These are phyloP conservation scores for Globisporangium iwayamae DNA, from an alignment of 352 stramenopile species.

Conservation along the genomic window DNA sequence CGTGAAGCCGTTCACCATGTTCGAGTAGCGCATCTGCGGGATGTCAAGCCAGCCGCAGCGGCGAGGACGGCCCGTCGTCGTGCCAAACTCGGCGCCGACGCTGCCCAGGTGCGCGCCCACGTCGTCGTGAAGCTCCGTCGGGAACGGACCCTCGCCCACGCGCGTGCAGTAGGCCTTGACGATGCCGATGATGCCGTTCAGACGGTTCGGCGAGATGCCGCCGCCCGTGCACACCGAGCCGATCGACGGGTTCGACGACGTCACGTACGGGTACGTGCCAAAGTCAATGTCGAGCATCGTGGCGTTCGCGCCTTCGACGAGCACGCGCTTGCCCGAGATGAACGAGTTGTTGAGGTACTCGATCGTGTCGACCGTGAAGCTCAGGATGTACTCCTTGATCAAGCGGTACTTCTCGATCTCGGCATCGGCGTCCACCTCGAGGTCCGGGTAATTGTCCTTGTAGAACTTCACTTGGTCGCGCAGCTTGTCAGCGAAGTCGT, in stretches of 20 bases:
- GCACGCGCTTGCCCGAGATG: conserved; percentile 94
- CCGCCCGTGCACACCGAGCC: conserved; percentile 96
- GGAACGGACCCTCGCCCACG: conserved; percentile 98
- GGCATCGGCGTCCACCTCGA: conserved; percentile 73
- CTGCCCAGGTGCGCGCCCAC: conserved; percentile 89
- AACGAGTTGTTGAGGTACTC: conserved; percentile 96
- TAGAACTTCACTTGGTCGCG: conserved; percentile 90
- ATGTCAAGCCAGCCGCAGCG: conserved; percentile 99
- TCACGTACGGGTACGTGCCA: conserved; percentile 99
- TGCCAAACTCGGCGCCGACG: conserved; percentile 97
- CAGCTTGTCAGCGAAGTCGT: conserved; percentile 89
- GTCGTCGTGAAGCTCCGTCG: conserved; percentile 94
- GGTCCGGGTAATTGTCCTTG: conserved; percentile 85
- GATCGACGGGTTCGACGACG: conserved; percentile 97
- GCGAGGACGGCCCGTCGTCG: conserved; percentile 95
- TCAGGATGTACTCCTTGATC: conserved; percentile 83
- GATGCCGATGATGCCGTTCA: conserved; percentile 96
- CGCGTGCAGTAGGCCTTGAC: conserved; percentile 99
- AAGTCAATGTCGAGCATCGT: conserved; percentile 99
- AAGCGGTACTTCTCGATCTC: conserved; percentile 84
- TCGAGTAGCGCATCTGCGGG: conserved; percentile 93
- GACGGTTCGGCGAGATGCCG: conserved; percentile 90
- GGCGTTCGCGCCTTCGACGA: conserved; percentile 99
- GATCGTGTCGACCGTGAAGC: conserved; percentile 95
- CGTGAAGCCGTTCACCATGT: conserved; percentile 95